Evolutionary conservation across 306 rosid genomes (phyloP).

Genomic region (Prunus armeniaca): DNA sequence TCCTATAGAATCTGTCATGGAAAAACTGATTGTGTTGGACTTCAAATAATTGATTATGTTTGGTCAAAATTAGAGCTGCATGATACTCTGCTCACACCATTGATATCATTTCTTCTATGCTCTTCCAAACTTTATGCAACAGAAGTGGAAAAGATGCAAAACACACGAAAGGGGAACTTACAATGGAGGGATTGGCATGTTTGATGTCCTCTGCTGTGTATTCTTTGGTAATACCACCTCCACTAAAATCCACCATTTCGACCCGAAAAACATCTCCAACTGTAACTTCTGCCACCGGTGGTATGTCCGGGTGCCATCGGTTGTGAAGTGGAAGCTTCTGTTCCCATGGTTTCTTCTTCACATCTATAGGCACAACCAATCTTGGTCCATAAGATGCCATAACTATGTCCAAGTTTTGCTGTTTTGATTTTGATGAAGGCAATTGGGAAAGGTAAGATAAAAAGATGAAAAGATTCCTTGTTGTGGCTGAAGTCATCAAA

Average conservation of each 20-base stretch:
- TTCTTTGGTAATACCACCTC: constrained; percentile 53
- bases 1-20: not conserved
- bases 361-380: constrained; percentile 58
- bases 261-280: constrained; percentile 57
- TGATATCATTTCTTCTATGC: not conserved
- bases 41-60: not conserved
- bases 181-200: constrained; percentile 38
- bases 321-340: constrained; percentile 72
- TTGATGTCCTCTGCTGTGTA: constrained; percentile 56
- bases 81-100: not conserved
- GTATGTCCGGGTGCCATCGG: constrained; percentile 79
- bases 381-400: constrained; percentile 67
- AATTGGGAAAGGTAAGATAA: constrained; percentile 1
- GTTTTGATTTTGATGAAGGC: not conserved
- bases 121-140: not conserved
- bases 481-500: not conserved
- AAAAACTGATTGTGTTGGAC: not conserved
- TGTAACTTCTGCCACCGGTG: constrained; percentile 43
- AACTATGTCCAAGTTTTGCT: constrained; percentile 17
- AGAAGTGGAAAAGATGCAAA: not conserved
- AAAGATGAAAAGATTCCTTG: constrained; percentile 2
- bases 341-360: constrained; percentile 66
- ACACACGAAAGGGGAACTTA: constrained; percentile 30
- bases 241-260: constrained; percentile 85
- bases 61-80: not conserved